Conservation (phyloP, 176 grass and related monocot species). For the Aegilops speltoides region DNA sequence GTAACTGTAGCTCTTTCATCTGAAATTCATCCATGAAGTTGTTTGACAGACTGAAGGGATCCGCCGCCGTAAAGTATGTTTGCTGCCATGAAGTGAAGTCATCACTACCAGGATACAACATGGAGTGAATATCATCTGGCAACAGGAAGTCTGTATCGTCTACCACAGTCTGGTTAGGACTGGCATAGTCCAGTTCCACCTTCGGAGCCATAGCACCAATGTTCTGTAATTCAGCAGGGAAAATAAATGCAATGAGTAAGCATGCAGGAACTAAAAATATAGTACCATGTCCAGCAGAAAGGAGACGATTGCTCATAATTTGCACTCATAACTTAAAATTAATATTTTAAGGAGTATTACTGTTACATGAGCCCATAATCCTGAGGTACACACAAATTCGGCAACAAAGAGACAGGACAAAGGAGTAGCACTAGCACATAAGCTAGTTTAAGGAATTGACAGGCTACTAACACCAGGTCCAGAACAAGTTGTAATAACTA, state of each 20-base stretch:
- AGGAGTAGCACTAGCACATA: neutral
- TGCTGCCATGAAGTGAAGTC: constrained; percentile 22
- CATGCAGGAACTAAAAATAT: neutral
- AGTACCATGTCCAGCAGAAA: neutral
- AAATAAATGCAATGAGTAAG: constrained; percentile 7
- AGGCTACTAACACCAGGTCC: neutral
- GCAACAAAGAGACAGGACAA: neutral
- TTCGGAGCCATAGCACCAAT: constrained; percentile 22
- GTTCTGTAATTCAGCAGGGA: constrained; percentile 39
- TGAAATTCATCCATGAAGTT: constrained; percentile 12
- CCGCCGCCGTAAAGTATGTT: neutral
- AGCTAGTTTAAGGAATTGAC: neutral
- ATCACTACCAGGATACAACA: constrained; percentile 45
- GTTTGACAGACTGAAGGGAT: constrained; percentile 1
- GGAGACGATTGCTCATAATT: neutral
- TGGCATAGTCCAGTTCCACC: constrained; percentile 42
- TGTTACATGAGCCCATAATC: neutral
- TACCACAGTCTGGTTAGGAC: constrained; percentile 31
- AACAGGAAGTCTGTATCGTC: constrained; percentile 51
- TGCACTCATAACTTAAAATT: neutral
- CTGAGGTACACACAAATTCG: neutral
- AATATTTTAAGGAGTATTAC: neutral
- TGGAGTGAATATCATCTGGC: constrained; percentile 45
- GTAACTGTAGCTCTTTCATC: constrained; percentile 15
- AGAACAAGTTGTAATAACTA: neutral